A percentile compares a stretch with the other conserved stretches of the same genome.
Conservation (phyloP, 2,329 filamentous ascomycete species). For the Cryphonectria japonica region DNA sequence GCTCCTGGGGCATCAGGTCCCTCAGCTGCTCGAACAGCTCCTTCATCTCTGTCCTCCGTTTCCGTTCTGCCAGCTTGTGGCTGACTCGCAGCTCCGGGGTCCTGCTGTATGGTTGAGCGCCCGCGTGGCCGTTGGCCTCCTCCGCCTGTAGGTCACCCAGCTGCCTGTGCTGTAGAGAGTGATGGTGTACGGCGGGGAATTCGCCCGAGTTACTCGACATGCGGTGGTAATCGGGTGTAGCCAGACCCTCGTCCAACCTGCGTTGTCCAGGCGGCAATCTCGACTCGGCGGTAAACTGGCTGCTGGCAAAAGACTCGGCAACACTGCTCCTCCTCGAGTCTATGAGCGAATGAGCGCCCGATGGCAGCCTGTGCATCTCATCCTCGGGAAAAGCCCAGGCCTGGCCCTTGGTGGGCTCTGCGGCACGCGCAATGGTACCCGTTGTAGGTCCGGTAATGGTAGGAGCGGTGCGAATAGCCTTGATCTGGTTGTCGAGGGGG, state of each 20-base stretch:
- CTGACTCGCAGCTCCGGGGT: slow-evolving; percentile 82
- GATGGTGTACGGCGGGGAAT: slow-evolving; percentile 69
- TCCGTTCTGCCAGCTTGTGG: slow-evolving; percentile 83
- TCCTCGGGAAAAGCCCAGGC: slow-evolving; percentile 84
- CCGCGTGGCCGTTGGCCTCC: slow-evolving; percentile 54
- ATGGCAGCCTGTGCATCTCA: slow-evolving; percentile 59
- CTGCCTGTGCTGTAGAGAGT: slow-evolving; percentile 75
- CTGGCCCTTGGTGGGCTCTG: slow-evolving; percentile 80
- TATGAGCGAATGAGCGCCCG: slow-evolving; percentile 53
- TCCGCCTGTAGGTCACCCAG: slow-evolving; percentile 68
- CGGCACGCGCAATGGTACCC: slow-evolving; percentile 69
- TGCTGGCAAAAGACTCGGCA: slow-evolving; percentile 77
- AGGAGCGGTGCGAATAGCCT: slow-evolving; percentile 68
- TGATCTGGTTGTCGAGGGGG: slow-evolving; percentile 52
- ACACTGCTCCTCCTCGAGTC: slow-evolving; percentile 76
- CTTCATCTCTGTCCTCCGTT: slow-evolving; percentile 87
- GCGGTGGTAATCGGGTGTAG: slow-evolving; percentile 50
- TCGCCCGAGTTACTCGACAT: slow-evolving; percentile 57
- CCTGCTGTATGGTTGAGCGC: slow-evolving; percentile 76
- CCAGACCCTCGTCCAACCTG: slow-evolving; percentile 65
- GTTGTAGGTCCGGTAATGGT: slow-evolving; percentile 74
- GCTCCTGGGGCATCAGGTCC: slow-evolving; percentile 77
- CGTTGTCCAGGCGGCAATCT: slow-evolving; percentile 73
- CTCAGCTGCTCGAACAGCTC: slow-evolving; percentile 81
- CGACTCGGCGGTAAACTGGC: slow-evolving; percentile 77